Conservation (phyloP, 371 early-diverging fungal genomes). For the Mucor piriformis region DNA sequence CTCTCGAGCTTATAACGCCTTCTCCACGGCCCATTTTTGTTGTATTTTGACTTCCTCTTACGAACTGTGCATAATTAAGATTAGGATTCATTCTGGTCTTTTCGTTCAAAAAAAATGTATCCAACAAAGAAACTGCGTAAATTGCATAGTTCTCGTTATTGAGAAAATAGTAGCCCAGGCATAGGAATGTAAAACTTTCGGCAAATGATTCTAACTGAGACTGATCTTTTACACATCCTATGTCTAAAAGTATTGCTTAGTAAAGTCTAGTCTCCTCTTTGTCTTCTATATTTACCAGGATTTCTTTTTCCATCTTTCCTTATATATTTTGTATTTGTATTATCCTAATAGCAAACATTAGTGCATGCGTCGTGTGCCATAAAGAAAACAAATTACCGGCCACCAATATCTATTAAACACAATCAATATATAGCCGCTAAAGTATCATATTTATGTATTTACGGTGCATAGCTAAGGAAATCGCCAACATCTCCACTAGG, state of each 20-base stretch:
- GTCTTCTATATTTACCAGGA: constrained; percentile 29
- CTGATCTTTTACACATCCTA: constrained; percentile 35
- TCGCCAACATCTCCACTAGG: constrained; percentile 40
- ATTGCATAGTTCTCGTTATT: constrained; percentile 32
- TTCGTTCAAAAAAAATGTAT: constrained; percentile 38
- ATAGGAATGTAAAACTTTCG: constrained; percentile 35
- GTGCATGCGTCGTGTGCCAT: not conserved
- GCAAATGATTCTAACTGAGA: constrained; percentile 39
- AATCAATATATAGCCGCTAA: not conserved
- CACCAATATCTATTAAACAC: constrained; percentile 38
- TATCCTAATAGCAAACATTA: constrained; percentile 9
- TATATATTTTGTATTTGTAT: constrained; percentile 27
- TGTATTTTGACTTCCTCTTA: constrained; percentile 38
- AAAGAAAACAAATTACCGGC: constrained; percentile 33
- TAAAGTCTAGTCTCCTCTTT: not conserved
- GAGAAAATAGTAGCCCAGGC: constrained; percentile 37
- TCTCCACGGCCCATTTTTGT: constrained; percentile 36
- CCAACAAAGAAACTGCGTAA: constrained; percentile 33
- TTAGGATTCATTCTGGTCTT: constrained; percentile 46
- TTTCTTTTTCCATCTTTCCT: constrained; percentile 46
- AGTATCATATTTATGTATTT: constrained; percentile 8
- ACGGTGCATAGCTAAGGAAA: constrained; percentile 52
- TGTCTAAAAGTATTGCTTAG: constrained; percentile 18
- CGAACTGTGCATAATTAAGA: constrained; percentile 42
- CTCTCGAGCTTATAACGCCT: constrained; percentile 42